phyloP scores from a whole-genome alignment of 2,329 filamentous ascomycete species.

The Venturia asperata region DNA sequence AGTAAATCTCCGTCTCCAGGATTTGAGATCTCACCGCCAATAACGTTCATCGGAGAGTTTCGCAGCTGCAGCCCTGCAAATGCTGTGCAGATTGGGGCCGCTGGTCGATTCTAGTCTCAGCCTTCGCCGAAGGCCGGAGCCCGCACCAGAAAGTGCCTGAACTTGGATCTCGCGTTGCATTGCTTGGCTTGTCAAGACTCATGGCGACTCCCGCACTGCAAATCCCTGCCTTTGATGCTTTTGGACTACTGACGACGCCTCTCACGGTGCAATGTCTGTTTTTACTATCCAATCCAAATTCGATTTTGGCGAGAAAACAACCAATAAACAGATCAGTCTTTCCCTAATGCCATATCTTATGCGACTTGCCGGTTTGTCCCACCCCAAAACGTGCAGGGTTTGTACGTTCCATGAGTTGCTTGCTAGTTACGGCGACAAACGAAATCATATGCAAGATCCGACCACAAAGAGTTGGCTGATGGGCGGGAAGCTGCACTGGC shows the following conservation, averaged over 20 bases:
- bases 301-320: not conserved
- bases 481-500: not conserved
- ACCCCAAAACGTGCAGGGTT: constrained; percentile 1
- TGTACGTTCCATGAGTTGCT: constrained; percentile 14
- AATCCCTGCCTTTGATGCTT: constrained; percentile 1
- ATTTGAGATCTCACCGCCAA: not conserved
- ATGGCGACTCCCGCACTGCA: constrained; percentile 4
- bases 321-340: not conserved
- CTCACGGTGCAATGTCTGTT: not conserved
- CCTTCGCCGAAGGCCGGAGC: not conserved
- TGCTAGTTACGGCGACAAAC: constrained; percentile 7
- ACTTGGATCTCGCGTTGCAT: constrained; percentile 8
- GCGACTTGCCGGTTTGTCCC: constrained; percentile 1
- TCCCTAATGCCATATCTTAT: not conserved
- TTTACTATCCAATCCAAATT: constrained; percentile 1
- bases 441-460: not conserved
- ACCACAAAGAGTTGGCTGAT: not conserved
- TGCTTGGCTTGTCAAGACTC: constrained; percentile 1
- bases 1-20: constrained; percentile 8
- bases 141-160: not conserved
- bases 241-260: not conserved
- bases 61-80: constrained; percentile 4
- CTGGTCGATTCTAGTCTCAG: not conserved
- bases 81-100: not conserved
- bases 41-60: not conserved